Evolutionary conservation across 441 rosid species (phyloP).

Genomic region (Flueggea neowawraea): DNA sequence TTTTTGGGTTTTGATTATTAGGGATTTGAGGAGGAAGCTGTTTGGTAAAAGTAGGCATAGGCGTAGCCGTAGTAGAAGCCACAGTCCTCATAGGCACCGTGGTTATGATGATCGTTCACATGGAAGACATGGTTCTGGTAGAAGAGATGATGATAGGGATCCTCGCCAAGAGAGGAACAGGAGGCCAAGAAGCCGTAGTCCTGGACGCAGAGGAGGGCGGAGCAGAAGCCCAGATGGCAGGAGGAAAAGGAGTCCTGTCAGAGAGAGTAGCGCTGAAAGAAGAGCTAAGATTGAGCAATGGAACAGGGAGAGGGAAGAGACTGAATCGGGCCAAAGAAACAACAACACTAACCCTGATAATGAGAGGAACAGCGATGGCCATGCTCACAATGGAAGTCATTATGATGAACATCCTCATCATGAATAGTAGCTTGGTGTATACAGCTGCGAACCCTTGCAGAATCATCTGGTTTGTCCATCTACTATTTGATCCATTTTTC

Average conservation of each 20-base stretch:
- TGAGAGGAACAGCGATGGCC: slow-evolving; percentile 19
- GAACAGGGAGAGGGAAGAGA: slow-evolving; percentile 54
- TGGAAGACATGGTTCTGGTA: slow-evolving; percentile 28
- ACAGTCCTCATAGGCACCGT: slow-evolving; percentile 39
- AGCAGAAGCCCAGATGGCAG: slow-evolving; percentile 48
- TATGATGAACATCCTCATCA: slow-evolving; percentile 22
- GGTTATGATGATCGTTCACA: slow-evolving; percentile 30
- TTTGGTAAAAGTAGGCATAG: slow-evolving; percentile 49
- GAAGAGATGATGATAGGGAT: slow-evolving; percentile 43
- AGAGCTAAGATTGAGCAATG: slow-evolving; percentile 62
- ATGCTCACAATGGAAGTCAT: slow-evolving; percentile 19
- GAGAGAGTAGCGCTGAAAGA: slow-evolving; percentile 57
- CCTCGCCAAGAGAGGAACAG: slow-evolving; percentile 39
- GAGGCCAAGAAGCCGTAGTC: slow-evolving; percentile 52
- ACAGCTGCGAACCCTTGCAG: slow-evolving; percentile 2
- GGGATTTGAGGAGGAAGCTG: slow-evolving; percentile 53
- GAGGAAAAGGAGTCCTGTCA: slow-evolving; percentile 41
- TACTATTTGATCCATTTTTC: slow-evolving; percentile 5
- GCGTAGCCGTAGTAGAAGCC: slow-evolving; percentile 50
- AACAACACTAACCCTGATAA: slow-evolving; percentile 13
- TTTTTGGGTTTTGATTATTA: slow-evolving; percentile 8
- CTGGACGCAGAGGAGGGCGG: slow-evolving; percentile 39
- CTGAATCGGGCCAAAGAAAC: slow-evolving; percentile 25
- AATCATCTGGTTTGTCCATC: slow-evolving; percentile 21
- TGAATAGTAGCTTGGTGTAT: slow-evolving; percentile 15